These are phyloP conservation scores for Boletus reticuloceps DNA, from an alignment of 768 basidiomycete genomes.

Conservation along the genomic window DNA sequence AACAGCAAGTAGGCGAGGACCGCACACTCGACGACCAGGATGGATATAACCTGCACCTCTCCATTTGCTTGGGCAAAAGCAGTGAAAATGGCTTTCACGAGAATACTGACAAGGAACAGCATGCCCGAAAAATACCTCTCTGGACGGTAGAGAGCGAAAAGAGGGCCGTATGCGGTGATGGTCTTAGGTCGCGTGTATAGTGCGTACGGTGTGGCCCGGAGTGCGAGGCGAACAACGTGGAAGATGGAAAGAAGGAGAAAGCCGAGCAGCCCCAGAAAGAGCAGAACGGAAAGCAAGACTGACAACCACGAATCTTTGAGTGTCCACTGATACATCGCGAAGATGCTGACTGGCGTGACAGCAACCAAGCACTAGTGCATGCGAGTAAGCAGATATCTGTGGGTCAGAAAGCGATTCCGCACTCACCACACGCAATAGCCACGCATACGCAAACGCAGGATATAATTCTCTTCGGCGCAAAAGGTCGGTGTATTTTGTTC, in stretches of 20 bases:
- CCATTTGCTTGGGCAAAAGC: conserved; percentile 61
- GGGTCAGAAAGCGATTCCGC: background rate
- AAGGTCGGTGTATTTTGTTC: conserved; percentile 17
- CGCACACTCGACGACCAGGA: conserved; percentile 65
- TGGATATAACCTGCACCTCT: conserved; percentile 63
- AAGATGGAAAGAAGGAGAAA: conserved; percentile 50
- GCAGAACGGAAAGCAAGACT: conserved; percentile 71
- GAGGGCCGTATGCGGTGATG: conserved; percentile 48
- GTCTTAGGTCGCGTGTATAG: conserved; percentile 35
- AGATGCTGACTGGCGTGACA: conserved; percentile 68
- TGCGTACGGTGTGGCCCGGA: conserved; percentile 38
- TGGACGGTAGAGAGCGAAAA: conserved; percentile 65
- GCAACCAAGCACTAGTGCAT: conserved; percentile 53
- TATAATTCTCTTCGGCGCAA: conserved; percentile 34
- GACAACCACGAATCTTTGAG: conserved; percentile 86
- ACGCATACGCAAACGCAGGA: conserved; percentile 49
- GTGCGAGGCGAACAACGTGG: conserved; percentile 47
- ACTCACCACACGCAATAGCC: conserved; percentile 68
- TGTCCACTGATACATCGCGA: conserved; percentile 90
- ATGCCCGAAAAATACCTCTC: conserved; percentile 69
- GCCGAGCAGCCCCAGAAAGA: conserved; percentile 51
- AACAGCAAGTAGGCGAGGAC: conserved; percentile 50
- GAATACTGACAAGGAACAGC: conserved; percentile 50
- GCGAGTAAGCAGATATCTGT: background rate
- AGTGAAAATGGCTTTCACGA: conserved; percentile 72